Base-by-base conservation (phyloP, 768 basidiomycete species). In the Tulasnella sp. region DNA sequence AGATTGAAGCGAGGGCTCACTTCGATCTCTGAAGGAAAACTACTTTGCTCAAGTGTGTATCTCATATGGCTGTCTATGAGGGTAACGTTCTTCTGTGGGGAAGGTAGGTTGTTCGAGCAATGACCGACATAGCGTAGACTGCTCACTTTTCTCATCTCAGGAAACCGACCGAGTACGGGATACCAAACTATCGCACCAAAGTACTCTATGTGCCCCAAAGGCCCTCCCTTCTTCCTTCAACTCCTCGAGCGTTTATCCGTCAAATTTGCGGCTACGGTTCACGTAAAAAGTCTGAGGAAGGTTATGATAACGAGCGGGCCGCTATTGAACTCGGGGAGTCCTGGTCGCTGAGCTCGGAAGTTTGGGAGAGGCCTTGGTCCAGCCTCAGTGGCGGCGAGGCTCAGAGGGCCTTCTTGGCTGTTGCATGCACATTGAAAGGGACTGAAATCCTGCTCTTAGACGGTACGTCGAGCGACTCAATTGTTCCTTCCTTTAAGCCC, bases 131-230 rank as follows among this genome's bases (percentile, higher is more conserved):
- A 37, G 42, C 18, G 40, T 22, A 34, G 80, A 75, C 58, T 50
- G 73, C 41, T 58, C 28, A 22, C 44, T 40, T 37, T 74, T 50
- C 46, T 40, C 48, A 54, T 74, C 72, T n/a, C n/a, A 84, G 84
- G 73, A 83, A 80, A 54, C 81, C 84, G 46, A 41, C 73, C 37
- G 79, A 85, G 54, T 82, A 83, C 72, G 80, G 83, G 18, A 90
- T 96, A 34, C 94, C 96, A 3, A 84, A 85, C 24, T 97, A 92
- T 86, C 91, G 96, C 76, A 95, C 93, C 0, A 89, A 89, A 78
- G 91, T 97, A 3, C 89, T 92, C 80, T 97, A 97, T 85, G 92
- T 97, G 37, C 96, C 96, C 0, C 96, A 97, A 85, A 88, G 96
- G 58, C 93, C 96, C 0, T 93, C 95, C 1, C 88, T 97, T n/a